Evolutionary conservation across 2,329 filamentous ascomycete species (phyloP).

Genomic region (Simplicillium sp.): DNA sequence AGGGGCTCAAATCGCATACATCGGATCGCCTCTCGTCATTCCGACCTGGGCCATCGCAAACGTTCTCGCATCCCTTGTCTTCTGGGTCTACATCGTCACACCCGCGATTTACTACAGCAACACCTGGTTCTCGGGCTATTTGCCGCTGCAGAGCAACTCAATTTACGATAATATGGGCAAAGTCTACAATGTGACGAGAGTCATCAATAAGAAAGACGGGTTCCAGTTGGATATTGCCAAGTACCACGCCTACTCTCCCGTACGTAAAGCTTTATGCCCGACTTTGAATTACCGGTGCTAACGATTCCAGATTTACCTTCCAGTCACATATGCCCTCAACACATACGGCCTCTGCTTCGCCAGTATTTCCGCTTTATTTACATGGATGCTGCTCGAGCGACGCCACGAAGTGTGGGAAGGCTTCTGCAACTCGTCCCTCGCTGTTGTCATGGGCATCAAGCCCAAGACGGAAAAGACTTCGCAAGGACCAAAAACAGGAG

Average conservation of each 20-base stretch:
- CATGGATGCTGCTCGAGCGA: constrained; percentile 21
- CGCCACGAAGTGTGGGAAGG: constrained; percentile 12
- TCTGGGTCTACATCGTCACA: constrained; percentile 34
- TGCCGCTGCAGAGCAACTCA: constrained; percentile 41
- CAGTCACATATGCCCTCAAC: constrained; percentile 31
- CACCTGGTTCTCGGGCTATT: constrained; percentile 39
- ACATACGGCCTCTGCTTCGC: constrained; percentile 45
- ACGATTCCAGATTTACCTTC: constrained; percentile 28
- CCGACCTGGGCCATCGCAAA: constrained; percentile 37
- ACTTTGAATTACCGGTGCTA: neutral
- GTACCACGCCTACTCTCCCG: constrained; percentile 42
- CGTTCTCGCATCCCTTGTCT: constrained; percentile 35
- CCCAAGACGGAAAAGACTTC: constrained; percentile 1
- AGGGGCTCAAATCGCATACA: constrained; percentile 25
- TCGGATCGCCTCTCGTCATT: constrained; percentile 27
- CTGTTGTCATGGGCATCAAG: neutral
- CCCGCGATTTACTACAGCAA: constrained; percentile 37
- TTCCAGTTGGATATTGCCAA: constrained; percentile 33
- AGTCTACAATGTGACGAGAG: constrained; percentile 35
- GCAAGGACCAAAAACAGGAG: constrained; percentile 9
- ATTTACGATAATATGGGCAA: constrained; percentile 43
- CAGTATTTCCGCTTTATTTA: constrained; percentile 29
- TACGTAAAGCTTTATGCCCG: constrained; percentile 10
- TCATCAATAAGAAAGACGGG: constrained; percentile 32
- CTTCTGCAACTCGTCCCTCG: constrained; percentile 6